Percentiles rank a stretch among this genome's conserved stretches.
These are phyloP conservation scores for Neurospora pannonica DNA, from an alignment of 495 filamentous ascomycete genomes.

Conservation along the genomic window DNA sequence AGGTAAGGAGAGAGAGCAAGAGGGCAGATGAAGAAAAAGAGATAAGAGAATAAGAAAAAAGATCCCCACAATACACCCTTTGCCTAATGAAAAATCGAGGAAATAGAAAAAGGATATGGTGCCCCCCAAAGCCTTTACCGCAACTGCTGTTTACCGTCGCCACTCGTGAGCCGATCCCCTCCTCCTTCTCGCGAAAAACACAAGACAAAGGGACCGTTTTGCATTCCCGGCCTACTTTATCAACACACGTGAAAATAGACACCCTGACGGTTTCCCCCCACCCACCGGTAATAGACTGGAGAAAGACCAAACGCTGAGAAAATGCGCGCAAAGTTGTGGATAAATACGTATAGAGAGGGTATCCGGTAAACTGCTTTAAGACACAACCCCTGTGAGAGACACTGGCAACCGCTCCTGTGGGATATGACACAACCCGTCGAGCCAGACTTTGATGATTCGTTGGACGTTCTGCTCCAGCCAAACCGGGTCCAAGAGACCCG, in stretches of 20 bases:
- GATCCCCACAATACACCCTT: not conserved
- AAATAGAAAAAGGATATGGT: not conserved
- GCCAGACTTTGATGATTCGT: not conserved
- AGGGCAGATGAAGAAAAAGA: conserved; percentile 1
- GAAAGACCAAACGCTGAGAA: conserved; percentile 6
- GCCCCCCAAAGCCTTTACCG: not conserved
- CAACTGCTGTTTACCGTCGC: not conserved
- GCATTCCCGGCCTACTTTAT: conserved; percentile 15
- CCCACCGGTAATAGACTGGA: conserved; percentile 3
- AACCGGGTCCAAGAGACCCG: not conserved
- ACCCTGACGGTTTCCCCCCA: conserved; percentile 1
- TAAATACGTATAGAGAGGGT: not conserved
- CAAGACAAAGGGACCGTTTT: conserved; percentile 9
- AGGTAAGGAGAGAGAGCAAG: conserved; percentile 1
- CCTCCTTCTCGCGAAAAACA: not conserved
- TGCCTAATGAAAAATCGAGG: not conserved
- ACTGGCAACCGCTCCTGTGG: not conserved
- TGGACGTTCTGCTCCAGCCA: not conserved
- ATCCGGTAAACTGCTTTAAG: not conserved
- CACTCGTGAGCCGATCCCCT: not conserved
- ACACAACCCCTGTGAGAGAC: not conserved
- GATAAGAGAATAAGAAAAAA: conserved; percentile 8
- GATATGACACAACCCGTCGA: not conserved
- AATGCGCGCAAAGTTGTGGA: conserved; percentile 5
- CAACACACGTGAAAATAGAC: conserved; percentile 10